phyloP scores from a whole-genome alignment of 2,329 filamentous ascomycete species.

The Alternaria sp. region DNA sequence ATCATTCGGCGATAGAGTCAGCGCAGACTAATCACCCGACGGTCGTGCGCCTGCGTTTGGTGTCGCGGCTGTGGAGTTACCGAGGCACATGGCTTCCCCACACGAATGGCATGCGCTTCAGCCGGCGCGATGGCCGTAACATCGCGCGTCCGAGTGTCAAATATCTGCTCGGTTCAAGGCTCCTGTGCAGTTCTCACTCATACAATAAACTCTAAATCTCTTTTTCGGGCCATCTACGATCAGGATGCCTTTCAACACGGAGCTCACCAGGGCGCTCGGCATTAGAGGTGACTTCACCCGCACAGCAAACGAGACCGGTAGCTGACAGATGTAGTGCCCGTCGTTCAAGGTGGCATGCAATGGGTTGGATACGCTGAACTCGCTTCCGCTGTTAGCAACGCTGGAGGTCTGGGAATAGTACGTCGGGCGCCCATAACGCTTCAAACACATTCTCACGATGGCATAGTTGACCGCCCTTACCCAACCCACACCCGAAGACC shows the following conservation, averaged over 20 bases:
- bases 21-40: slow-evolving; percentile 12
- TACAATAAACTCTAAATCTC: background rate
- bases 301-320: background rate
- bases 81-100: slow-evolving; percentile 40
- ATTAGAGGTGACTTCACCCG: slow-evolving; percentile 51
- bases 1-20: slow-evolving; percentile 11
- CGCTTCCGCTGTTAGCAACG: slow-evolving; percentile 68
- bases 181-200: background rate
- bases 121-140: slow-evolving; percentile 16
- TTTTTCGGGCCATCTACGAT: background rate
- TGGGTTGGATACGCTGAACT: slow-evolving; percentile 83
- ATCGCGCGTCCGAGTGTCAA: slow-evolving; percentile 12
- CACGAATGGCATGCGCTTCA: slow-evolving; percentile 22
- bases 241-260: slow-evolving; percentile 69
- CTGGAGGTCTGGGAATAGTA: slow-evolving; percentile 78
- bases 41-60: slow-evolving; percentile 14
- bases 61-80: slow-evolving; percentile 25
- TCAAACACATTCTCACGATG: slow-evolving; percentile 16
- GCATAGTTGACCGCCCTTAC: slow-evolving; percentile 78
- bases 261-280: slow-evolving; percentile 66
- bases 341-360: slow-evolving; percentile 89
- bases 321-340: slow-evolving; percentile 68
- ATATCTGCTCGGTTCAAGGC: slow-evolving; percentile 6
- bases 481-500: slow-evolving; percentile 87
- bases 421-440: background rate